Evolutionary conservation across 2,329 filamentous ascomycete species (phyloP), one percentile per base, ranked within the genome.

Genomic region (Cadophora malorum): DNA sequence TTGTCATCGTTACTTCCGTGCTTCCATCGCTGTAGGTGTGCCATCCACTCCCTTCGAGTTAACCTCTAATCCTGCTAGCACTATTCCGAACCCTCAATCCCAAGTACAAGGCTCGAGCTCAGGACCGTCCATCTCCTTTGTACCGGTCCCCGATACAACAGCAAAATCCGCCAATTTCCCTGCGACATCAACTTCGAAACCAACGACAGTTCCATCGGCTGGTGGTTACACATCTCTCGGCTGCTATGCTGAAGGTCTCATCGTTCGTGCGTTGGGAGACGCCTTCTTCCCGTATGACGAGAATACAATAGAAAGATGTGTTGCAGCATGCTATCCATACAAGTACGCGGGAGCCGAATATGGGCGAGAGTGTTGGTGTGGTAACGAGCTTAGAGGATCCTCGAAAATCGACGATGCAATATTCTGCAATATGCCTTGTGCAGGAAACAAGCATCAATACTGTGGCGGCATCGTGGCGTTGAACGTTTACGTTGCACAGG

Each of bases 271-370:
- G 4, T 67, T 77, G 38, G 60, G 63, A n/a, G 61, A 64, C 9
- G 65, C 69, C 6, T 68, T 64, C 16, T 65, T 62, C 62, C 66
- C 69, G 33, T 58, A 70, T 31, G 68, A 73, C 50, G 21, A 47
- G 7, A 77, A 77, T 74, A 75, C 75, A 3, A 67, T 78, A 49
- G 73, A 78, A 52, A 71, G 66, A 31, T 79, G 78, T 62, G 65
- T 55, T 0, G 8, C 65, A 8, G 52, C 45, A 23, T 73, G 71
- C 33, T 55, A 61, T 10, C 65, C 56, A 4, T 73, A 64, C 62
- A 64, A 64, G 35, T 71, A 69, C 35, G 67, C 67, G 5, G 71
- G 71, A 28, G 61, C 64, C n/a, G 65, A 73, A 25, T 73, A 70
- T 61, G 61, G 66, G n/a, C 45, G 67, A 31, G 70, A 73, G 60